Percentiles rank a stretch among this genome's conserved stretches.
These are phyloP conservation scores for Tulasnella sp. DNA, from an alignment of 768 basidiomycete species.

Conservation along the genomic window DNA sequence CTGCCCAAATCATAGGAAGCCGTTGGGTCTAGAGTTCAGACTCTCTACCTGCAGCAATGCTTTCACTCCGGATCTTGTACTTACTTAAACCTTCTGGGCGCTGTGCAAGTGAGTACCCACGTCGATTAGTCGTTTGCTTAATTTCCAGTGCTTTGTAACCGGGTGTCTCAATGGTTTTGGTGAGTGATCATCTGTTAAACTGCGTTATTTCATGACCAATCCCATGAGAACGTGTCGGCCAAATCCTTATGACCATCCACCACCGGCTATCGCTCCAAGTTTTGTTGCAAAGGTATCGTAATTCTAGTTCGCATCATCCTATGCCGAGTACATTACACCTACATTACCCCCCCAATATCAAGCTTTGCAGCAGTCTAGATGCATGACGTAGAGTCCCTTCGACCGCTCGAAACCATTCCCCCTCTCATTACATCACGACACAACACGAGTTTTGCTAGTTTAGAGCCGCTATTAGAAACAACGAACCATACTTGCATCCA, in stretches of 20 bases:
- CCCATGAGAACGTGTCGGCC: background rate
- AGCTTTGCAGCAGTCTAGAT: background rate
- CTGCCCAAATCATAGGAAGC: background rate
- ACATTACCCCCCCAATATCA: background rate
- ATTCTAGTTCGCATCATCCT: background rate
- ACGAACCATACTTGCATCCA: too few species aligned
- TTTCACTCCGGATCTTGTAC: background rate
- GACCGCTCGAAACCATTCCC: background rate
- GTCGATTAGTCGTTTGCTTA: background rate
- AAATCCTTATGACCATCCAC: background rate
- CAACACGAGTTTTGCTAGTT: slow-evolving; percentile 92
- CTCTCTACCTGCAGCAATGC: background rate
- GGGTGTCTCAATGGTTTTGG: background rate
- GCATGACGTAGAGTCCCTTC: background rate
- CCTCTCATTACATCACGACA: slow-evolving; percentile 37
- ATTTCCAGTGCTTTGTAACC: background rate
- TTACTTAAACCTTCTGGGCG: background rate
- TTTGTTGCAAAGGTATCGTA: background rate
- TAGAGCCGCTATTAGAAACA: background rate
- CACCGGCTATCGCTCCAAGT: background rate
- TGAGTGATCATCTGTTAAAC: background rate
- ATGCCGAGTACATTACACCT: background rate
- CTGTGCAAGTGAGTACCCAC: background rate
- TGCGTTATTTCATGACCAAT: background rate
- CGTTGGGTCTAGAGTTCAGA: background rate